phyloP scores from a whole-genome alignment of 192 early-diverging fungal species.

The Chytriomyces confervae region DNA sequence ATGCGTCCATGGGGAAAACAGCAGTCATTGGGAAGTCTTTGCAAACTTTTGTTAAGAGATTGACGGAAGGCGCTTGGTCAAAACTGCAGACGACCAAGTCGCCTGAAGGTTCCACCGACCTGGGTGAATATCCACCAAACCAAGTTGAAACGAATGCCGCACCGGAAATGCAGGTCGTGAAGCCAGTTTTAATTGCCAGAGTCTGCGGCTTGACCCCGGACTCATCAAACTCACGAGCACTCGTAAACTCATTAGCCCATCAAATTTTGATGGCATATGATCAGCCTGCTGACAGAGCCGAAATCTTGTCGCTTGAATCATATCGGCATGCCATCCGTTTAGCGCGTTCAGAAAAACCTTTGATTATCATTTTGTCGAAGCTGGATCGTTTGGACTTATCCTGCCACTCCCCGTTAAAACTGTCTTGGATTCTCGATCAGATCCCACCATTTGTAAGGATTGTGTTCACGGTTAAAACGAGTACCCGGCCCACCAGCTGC shows the following conservation, averaged over 20 bases:
- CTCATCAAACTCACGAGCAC: conserved; percentile 3
- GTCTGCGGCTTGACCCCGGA: conserved; percentile 25
- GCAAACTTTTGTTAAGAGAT: conserved; percentile 11
- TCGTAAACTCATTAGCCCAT: conserved; percentile 15
- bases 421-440: conserved; percentile 29
- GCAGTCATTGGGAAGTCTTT: conserved; percentile 14
- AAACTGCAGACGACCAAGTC: background rate
- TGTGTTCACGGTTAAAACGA: background rate
- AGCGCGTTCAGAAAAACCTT: conserved; percentile 14
- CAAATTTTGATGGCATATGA: conserved; percentile 19
- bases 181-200: conserved; percentile 23
- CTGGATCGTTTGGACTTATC: background rate
- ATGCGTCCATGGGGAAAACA: conserved; percentile 30
- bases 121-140: background rate
- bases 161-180: background rate
- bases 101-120: background rate
- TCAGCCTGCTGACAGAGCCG: conserved; percentile 8
- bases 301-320: conserved; percentile 1
- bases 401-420: background rate
- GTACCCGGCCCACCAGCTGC: background rate
- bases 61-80: conserved; percentile 1
- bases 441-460: conserved; percentile 23
- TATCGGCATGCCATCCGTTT: conserved; percentile 11
- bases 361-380: conserved; percentile 26
- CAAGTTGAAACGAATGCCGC: background rate